phyloP scores from a whole-genome alignment of 768 basidiomycete species.

The Gelatoporia subvermispora region DNA sequence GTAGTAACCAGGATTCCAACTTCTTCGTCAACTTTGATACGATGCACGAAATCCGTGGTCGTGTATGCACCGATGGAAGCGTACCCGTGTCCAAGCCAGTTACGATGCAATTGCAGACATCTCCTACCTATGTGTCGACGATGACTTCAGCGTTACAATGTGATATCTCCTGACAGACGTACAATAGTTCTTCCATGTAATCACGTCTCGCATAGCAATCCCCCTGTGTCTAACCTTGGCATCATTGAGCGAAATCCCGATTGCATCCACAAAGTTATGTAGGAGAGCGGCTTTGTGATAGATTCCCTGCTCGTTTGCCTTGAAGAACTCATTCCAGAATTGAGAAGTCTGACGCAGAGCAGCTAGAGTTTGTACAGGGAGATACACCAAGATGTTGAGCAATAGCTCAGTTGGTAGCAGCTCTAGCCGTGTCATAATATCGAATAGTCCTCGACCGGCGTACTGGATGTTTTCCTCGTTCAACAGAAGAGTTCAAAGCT shows the following conservation, averaged over 20 bases:
- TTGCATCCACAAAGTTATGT: constrained; percentile 40
- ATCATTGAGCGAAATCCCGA: constrained; percentile 24
- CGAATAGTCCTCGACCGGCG: no score
- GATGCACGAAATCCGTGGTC: constrained; percentile 46
- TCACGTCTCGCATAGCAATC: constrained; percentile 33
- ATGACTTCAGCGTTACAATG: not conserved
- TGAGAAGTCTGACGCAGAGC: constrained; percentile 35
- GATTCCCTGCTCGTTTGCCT: constrained; percentile 43
- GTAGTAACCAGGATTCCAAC: constrained; percentile 59
- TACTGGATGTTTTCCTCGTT: no score
- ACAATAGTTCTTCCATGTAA: constrained; percentile 63
- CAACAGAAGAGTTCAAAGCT: no score
- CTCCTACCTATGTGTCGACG: constrained; percentile 34
- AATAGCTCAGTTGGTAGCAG: constrained; percentile 55
- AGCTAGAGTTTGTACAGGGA: constrained; percentile 42
- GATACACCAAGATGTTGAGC: constrained; percentile 43
- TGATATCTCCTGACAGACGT: constrained; percentile 16
- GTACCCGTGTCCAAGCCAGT: constrained; percentile 52
- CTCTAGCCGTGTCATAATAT: constrained; percentile 30
- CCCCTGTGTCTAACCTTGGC: constrained; percentile 27
- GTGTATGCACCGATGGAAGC: constrained; percentile 34
- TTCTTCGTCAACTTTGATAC: constrained; percentile 72
- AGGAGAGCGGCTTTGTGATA: constrained; percentile 53
- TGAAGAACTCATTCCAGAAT: constrained; percentile 43
- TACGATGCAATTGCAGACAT: constrained; percentile 39